Base-by-base conservation (phyloP, 1,284 basidiomycete species). In the Peniophora sp. region DNA sequence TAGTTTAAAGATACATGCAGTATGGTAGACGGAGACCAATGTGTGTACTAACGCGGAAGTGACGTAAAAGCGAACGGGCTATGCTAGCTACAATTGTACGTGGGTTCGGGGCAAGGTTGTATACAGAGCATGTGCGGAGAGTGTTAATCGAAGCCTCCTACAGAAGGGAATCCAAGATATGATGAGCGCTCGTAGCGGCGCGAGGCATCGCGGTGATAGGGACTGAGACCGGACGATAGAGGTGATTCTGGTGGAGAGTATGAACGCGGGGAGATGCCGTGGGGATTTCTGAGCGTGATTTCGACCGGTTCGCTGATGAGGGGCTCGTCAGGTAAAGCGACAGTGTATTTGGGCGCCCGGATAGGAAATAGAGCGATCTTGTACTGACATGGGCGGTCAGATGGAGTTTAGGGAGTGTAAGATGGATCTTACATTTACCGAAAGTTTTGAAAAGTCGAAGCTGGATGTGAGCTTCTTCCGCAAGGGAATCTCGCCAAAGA, bases 191-290 rank as follows among this genome's bases (percentile, higher is more conserved):
- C 38, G 38, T 17, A 41, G n/a, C 38, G 38, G 8, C 19, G 38
- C 19, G 16, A 20, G 38, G 38, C 19, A n/a, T 41, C n/a, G n/a
- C 38, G 38, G 38, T 20, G 16, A 20, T 41, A 41, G 16, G 38
- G 38, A 20, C 38, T 41, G 19, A 20, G 16, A n/a, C 38, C 38
- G 19, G 38, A n/a, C 6, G 38, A 17, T 20, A 41, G 19, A 17
- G 44, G 44, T 22, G 44, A 45, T 22, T 41, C 38, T 41, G 38
- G 44, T 24, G 44, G 44, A 22, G 20, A 16, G 44, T 45, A 45
- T 19, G 44, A 45, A n/a, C 44, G 44, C 20, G 44, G 44, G n/a
- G 44, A 45, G 44, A 45, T 24, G 44, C 44, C 44, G 9, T 22
- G 20, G 23, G 44, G n/a, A 22, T 45, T 45, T 22, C 22, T 45